Base-by-base conservation (phyloP, 768 basidiomycete genomes). In the Phanerochaete sordida region DNA sequence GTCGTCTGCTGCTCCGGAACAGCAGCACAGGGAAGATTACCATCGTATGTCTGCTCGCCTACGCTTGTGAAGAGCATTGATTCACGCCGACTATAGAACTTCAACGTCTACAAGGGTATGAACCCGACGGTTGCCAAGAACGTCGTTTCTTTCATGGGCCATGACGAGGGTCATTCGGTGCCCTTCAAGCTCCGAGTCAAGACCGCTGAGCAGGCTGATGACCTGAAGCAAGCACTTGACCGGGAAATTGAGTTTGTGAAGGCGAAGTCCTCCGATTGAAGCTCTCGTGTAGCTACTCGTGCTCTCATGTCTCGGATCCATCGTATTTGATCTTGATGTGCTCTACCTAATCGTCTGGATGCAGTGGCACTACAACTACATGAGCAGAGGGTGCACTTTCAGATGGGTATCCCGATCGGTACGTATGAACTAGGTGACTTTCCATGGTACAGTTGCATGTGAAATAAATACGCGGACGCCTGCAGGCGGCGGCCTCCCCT, bases 1-100 rank as follows among this genome's bases (percentile, higher is more conserved):
- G 89, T 43, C 80, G 91, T 44, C 66, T 89, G 57, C 76, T 93
- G 35, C 73, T 91, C 67, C 80, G 91, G 56, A 91, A 90, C 64
- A 89, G 83, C 66, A 81, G 73, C 49, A 90, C 88, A 24, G 90
- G 90, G 19, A 90, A 88, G 69, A 84, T 93, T 62, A 76, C 83
- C 58, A 77, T 93, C 44, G 91, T 93, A 60, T 50, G 88, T 81
- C 15, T 31, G n/a, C 23, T 27, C 43, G 54, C 35, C 26, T 48
- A 64, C 37, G 64, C 26, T 6, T n/a, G 15, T 33, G 23, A 23
- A 52, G 21, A 46, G 16, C 16, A 16, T n/a, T 23, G 49, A n/a
- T 43, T 39, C 1, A 23, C 11, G 27, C 23, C 30, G 27, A 28
- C 45, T 55, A n/a, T 68, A 93, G 91, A 93, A 93, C 70, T 92